Percentiles rank a stretch among this genome's conserved stretches.
phyloP scores from a whole-genome alignment of 345 rosid species.

The Garcia nutans region DNA sequence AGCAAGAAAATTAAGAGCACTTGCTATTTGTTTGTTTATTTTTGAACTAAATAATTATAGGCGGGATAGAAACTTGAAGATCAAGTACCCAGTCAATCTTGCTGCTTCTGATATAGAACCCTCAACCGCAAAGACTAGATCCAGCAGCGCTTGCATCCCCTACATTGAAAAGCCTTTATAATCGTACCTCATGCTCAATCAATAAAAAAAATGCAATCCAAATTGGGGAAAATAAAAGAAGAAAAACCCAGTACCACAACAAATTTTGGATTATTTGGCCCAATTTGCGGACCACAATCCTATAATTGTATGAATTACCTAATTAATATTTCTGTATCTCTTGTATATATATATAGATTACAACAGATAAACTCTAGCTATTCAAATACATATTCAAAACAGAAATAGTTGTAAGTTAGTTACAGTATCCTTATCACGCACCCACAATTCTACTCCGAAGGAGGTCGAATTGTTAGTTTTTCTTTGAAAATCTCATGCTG shows the following conservation, averaged over 20 bases:
- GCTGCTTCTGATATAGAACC: slow-evolving; percentile 87
- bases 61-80: slow-evolving; percentile 1
- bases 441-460: too few relatives aligned
- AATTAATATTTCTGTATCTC: too few relatives aligned
- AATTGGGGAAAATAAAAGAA: background rate
- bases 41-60: background rate
- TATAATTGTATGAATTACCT: too few relatives aligned
- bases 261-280: slow-evolving; percentile 88
- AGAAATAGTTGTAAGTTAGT: too few relatives aligned
- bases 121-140: slow-evolving; percentile 63
- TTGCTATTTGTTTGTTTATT: background rate
- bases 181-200: background rate
- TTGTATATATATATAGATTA: too few relatives aligned
- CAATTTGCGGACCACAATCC: slow-evolving; percentile 73
- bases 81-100: slow-evolving; percentile 59
- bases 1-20: background rate
- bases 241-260: slow-evolving; percentile 41
- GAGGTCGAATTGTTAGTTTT: too few relatives aligned
- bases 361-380: too few relatives aligned
- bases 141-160: slow-evolving; percentile 96
- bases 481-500: too few relatives aligned
- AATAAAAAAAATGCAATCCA: background rate
- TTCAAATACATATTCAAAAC: too few relatives aligned
- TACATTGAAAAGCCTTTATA: slow-evolving; percentile 14
- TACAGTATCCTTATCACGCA: too few relatives aligned